A percentile compares a stretch with the other conserved stretches of the same genome.
Conservation (phyloP, 768 basidiomycete species). For the Brasilioporus rufonigricans region DNA sequence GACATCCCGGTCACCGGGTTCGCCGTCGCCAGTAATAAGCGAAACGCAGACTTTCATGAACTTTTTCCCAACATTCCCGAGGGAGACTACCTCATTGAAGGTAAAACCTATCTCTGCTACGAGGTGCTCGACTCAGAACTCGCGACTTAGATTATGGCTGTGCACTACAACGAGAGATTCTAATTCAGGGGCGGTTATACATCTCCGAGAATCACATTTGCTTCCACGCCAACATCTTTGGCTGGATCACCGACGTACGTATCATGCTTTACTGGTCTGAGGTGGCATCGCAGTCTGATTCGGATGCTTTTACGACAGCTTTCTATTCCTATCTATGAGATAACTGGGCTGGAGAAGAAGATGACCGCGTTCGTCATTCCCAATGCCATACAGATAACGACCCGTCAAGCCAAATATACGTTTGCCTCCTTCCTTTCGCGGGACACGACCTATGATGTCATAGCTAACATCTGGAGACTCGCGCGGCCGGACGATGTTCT, state of each 20-base stretch:
- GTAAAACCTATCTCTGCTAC: constrained; percentile 43
- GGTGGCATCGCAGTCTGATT: constrained; percentile 7
- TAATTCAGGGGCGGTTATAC: constrained; percentile 94
- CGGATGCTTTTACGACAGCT: constrained; percentile 45
- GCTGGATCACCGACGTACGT: constrained; percentile 96
- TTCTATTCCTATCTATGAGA: constrained; percentile 84
- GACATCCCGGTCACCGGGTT: constrained; percentile 95
- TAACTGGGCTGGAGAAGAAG: constrained; percentile 86
- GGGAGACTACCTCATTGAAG: constrained; percentile 97
- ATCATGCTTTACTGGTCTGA: not conserved
- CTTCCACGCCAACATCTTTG: constrained; percentile 99
- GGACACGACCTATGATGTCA: constrained; percentile 95
- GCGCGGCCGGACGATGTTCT: constrained; percentile 65
- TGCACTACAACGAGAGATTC: constrained; percentile 92
- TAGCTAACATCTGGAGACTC: constrained; percentile 93
- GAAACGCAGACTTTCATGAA: constrained; percentile 96
- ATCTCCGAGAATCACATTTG: constrained; percentile 99
- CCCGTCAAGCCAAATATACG: constrained; percentile 79
- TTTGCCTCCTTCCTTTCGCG: constrained; percentile 96
- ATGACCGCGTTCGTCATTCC: constrained; percentile 99
- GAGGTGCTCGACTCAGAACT: constrained; percentile 1
- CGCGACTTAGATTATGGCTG: constrained; percentile 85
- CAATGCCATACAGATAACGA: constrained; percentile 90
- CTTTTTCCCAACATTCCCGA: constrained; percentile 87
- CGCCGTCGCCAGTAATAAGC: constrained; percentile 91